Evolutionary conservation across 176 grass and related monocot genomes (phyloP).

Genomic region (Triticum monococcum): DNA sequence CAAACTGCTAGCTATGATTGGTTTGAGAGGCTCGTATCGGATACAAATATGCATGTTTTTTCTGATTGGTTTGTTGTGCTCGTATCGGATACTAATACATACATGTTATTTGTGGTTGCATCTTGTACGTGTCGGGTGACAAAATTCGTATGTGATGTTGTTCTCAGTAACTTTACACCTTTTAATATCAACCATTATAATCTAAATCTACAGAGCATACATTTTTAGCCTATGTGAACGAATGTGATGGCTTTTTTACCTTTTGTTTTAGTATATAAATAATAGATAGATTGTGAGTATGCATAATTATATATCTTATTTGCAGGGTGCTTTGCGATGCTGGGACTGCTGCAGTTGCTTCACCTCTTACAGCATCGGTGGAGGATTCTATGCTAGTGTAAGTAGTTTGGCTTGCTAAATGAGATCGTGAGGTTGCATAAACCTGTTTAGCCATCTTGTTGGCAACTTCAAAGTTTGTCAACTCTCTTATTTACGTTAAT

Average conservation of each 20-base stretch:
- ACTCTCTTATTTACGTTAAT: neutral
- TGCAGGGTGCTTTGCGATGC: slow-evolving; percentile 67
- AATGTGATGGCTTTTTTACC: neutral
- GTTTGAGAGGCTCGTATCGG: no score
- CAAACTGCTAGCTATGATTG: no score
- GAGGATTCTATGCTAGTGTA: slow-evolving; percentile 96
- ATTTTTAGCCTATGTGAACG: no score
- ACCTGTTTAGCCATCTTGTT: neutral
- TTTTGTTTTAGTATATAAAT: neutral
- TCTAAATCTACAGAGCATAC: no score
- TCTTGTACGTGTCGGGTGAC: no score
- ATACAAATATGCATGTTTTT: no score
- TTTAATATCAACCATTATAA: no score
- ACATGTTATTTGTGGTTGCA: no score
- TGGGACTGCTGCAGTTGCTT: slow-evolving; percentile 96
- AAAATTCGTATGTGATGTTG: no score
- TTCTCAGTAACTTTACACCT: no score
- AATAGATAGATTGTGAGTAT: neutral
- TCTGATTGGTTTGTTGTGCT: no score
- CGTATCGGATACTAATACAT: no score
- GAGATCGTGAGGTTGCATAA: neutral
- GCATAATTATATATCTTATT: slow-evolving; percentile 23
- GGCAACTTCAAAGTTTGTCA: neutral
- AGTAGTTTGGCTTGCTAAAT: slow-evolving; percentile 32
- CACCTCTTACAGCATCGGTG: slow-evolving; percentile 79